Evolutionary conservation across 148 eudicot genomes (phyloP).

Genomic region (Arctostaphylos glauca): DNA sequence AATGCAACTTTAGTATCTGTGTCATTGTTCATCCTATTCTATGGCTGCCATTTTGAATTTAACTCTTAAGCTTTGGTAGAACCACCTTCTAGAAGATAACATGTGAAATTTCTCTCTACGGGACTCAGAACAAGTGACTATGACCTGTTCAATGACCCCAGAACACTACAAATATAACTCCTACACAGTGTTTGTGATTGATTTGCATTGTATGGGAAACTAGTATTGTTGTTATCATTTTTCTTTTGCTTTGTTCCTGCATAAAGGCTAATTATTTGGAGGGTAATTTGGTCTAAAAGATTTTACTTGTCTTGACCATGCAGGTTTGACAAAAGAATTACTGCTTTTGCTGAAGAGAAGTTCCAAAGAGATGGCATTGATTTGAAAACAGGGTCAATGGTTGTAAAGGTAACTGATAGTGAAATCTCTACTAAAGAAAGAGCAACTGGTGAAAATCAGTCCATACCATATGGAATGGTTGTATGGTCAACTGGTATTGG

Average conservation of each 20-base stretch:
- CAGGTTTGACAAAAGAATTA: conserved; percentile 36
- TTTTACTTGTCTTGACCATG: neutral
- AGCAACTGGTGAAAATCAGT: conserved; percentile 16
- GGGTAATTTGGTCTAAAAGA: neutral
- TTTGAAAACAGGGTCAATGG: conserved; percentile 28
- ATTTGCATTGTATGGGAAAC: neutral
- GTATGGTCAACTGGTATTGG: conserved; percentile 33
- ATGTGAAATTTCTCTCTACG: no score
- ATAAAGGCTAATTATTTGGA: neutral
- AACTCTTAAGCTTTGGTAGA: neutral
- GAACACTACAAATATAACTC: neutral
- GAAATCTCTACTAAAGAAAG: conserved; percentile 27
- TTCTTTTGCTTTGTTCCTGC: neutral
- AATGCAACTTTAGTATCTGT: neutral
- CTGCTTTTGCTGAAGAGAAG: conserved; percentile 25
- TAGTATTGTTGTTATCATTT: neutral
- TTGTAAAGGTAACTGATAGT: conserved; percentile 24
- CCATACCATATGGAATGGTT: conserved; percentile 31
- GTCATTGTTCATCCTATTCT: neutral
- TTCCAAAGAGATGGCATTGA: conserved; percentile 30
- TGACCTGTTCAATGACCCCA: no score
- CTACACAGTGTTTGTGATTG: neutral
- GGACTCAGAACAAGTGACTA: no score
- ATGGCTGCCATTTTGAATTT: neutral
- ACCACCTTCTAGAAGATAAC: neutral